phyloP scores from a whole-genome alignment of 768 basidiomycete genomes.

The Xerocomellus chrysenteron region DNA sequence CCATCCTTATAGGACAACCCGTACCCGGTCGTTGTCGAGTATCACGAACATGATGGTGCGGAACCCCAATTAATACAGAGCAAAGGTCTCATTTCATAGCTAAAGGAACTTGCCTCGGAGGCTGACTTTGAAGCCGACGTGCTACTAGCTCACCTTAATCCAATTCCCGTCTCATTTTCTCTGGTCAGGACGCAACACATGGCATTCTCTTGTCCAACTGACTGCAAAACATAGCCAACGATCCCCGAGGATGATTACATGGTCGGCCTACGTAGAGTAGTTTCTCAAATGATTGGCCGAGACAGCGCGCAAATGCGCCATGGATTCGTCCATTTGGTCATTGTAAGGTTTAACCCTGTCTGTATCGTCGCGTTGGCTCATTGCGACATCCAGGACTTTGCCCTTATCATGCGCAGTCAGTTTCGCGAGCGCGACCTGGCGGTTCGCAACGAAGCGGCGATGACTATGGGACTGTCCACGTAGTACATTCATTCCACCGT shows the following conservation, averaged over 20 bases:
- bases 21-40: neutral
- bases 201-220: neutral
- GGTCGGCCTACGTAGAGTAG: constrained; percentile 17
- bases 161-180: constrained; percentile 7
- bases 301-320: constrained; percentile 10
- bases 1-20: constrained; percentile 20
- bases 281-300: constrained; percentile 20
- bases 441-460: neutral
- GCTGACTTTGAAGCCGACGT: constrained; percentile 5
- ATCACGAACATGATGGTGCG: constrained; percentile 12
- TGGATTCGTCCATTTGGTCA: constrained; percentile 20
- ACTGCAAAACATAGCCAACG: constrained; percentile 6
- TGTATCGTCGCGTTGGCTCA: constrained; percentile 1
- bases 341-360: constrained; percentile 12
- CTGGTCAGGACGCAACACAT: constrained; percentile 11
- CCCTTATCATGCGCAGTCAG: constrained; percentile 15
- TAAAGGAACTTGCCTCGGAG: constrained; percentile 16
- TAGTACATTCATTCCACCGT: neutral
- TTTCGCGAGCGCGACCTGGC: neutral
- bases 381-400: constrained; percentile 21
- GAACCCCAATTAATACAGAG: neutral
- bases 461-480: neutral
- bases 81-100: constrained; percentile 4
- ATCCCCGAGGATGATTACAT: constrained; percentile 22
- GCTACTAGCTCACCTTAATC: neutral